These are phyloP conservation scores for Xylaria sp. DNA, from an alignment of 2,329 filamentous ascomycete genomes.

Conservation along the genomic window DNA sequence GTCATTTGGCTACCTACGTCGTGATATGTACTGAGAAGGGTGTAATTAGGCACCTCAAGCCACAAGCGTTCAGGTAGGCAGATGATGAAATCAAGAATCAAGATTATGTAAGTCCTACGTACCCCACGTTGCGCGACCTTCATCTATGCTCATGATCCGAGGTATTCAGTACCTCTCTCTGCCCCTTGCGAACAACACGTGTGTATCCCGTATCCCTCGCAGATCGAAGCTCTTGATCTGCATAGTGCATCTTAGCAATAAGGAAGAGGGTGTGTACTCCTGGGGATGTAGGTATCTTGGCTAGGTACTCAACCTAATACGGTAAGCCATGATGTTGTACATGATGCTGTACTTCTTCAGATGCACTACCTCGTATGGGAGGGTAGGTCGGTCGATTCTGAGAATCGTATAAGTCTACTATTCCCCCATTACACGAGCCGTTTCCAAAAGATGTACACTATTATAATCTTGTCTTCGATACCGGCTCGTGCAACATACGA, in stretches of 20 bases:
- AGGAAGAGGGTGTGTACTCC: neutral
- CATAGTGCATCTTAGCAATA: neutral
- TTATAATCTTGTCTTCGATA: neutral
- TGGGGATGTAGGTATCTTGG: too few relatives aligned
- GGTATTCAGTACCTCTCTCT: neutral
- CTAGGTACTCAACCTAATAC: neutral
- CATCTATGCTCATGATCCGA: neutral
- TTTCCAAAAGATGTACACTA: neutral
- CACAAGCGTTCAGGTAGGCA: neutral
- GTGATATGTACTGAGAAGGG: neutral
- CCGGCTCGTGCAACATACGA: neutral
- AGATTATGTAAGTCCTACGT: neutral
- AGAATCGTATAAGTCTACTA: neutral
- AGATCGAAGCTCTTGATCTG: slow-evolving; percentile 13
- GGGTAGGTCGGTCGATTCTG: neutral
- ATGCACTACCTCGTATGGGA: neutral
- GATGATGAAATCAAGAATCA: neutral
- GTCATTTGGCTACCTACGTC: too few relatives aligned
- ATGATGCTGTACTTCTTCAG: slow-evolving; percentile 1
- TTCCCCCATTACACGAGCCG: neutral
- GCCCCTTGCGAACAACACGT: slow-evolving; percentile 11
- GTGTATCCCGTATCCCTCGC: slow-evolving; percentile 3
- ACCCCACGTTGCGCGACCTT: neutral
- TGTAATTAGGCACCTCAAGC: neutral
- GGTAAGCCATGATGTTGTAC: slow-evolving; percentile 4